These are phyloP conservation scores for Gonapodya sp. DNA, from an alignment of 192 early-diverging fungal genomes.

Conservation along the genomic window DNA sequence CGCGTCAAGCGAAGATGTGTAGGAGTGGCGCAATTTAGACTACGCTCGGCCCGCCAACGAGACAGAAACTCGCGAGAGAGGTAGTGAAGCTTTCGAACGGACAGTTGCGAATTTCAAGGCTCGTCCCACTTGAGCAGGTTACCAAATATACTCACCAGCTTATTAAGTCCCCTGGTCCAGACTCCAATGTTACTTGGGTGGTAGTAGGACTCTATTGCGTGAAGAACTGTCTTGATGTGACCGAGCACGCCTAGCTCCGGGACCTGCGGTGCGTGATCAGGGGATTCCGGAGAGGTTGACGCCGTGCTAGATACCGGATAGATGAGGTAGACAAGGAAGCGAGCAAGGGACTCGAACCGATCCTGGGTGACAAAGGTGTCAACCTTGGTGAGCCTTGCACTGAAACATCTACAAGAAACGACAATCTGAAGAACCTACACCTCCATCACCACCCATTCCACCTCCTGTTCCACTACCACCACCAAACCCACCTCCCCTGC, in stretches of 20 bases:
- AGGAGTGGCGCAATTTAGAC: constrained; percentile 49
- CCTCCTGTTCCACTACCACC: not conserved
- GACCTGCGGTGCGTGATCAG: not conserved
- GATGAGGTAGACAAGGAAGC: not conserved
- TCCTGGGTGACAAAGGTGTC: not conserved
- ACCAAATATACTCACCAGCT: not conserved
- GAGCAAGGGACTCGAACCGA: not conserved
- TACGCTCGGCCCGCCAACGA: not conserved
- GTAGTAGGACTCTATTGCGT: not conserved
- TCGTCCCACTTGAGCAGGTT: no score
- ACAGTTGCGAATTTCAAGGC: no score
- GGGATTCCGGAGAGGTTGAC: not conserved
- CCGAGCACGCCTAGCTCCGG: not conserved
- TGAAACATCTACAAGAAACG: not conserved
- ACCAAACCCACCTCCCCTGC: not conserved
- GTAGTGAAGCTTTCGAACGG: not conserved
- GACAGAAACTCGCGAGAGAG: not conserved
- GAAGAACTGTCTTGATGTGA: not conserved
- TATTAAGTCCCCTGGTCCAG: not conserved
- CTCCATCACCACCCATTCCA: not conserved
- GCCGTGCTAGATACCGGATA: not conserved
- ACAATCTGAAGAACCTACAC: not conserved
- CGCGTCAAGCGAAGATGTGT: constrained; percentile 41
- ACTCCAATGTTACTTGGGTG: not conserved
- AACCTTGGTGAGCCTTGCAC: no score